Evolutionary conservation across 2,329 filamentous ascomycete species (phyloP).

Genomic region (Penicillium sp.): DNA sequence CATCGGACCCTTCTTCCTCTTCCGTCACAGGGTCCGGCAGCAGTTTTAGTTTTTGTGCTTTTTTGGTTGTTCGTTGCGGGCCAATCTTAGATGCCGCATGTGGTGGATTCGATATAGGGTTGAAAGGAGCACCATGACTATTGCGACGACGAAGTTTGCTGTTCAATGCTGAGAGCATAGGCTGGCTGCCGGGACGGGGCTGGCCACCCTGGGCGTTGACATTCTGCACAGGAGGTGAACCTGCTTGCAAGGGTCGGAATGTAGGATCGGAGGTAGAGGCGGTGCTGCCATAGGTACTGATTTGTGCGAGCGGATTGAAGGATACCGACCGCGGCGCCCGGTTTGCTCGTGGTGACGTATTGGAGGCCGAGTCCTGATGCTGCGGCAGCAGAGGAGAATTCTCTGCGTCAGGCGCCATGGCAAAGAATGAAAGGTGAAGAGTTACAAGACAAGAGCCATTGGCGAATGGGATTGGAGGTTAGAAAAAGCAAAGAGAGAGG

Average conservation of each 20-base stretch:
- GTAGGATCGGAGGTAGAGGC: slow-evolving; percentile 33
- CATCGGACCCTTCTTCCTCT: slow-evolving; percentile 68
- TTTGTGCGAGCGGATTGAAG: slow-evolving; percentile 41
- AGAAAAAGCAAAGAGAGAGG: slow-evolving; percentile 7
- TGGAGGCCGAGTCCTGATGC: slow-evolving; percentile 24
- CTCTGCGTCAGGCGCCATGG: slow-evolving; percentile 35
- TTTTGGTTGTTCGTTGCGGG: slow-evolving; percentile 88
- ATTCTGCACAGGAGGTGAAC: slow-evolving; percentile 31
- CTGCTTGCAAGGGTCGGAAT: slow-evolving; percentile 35
- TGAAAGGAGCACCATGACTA: slow-evolving; percentile 59
- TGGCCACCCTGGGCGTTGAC: slow-evolving; percentile 21
- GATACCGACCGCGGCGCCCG: slow-evolving; percentile 39
- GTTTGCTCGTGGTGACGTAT: slow-evolving; percentile 33
- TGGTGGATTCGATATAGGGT: slow-evolving; percentile 34
- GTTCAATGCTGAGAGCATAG: slow-evolving; percentile 71
- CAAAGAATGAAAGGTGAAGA: slow-evolving; percentile 1
- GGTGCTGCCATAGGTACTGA: slow-evolving; percentile 37
- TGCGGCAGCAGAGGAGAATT: slow-evolving; percentile 37
- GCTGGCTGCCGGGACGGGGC: slow-evolving; percentile 36
- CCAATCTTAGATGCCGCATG: slow-evolving; percentile 64
- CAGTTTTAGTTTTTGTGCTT: slow-evolving; percentile 93
- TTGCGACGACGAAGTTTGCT: slow-evolving; percentile 79
- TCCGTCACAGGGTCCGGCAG: slow-evolving; percentile 80
- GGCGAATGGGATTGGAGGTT: slow-evolving; percentile 7
- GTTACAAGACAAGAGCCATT: slow-evolving; percentile 13